A percentile compares a stretch with the other conserved stretches of the same genome.
These are phyloP conservation scores for Talinum fruticosum DNA, from an alignment of 148 eudicot genomes.

Conservation along the genomic window DNA sequence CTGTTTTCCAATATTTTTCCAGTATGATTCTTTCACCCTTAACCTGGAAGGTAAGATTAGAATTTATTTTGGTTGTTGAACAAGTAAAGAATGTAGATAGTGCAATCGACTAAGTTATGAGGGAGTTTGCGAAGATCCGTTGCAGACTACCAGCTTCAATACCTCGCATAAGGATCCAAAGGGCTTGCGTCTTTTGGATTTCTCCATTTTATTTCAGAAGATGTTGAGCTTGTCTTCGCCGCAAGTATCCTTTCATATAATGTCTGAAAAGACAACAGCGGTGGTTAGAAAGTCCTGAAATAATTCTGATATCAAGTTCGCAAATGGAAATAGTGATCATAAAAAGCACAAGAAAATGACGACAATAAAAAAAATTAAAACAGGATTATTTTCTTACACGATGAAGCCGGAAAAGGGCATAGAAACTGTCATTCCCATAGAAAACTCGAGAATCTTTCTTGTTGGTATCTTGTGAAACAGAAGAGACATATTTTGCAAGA, in stretches of 20 bases:
- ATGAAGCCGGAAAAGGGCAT: conserved; percentile 85
- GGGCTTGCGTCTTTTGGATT: conserved; percentile 50
- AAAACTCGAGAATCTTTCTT: conserved; percentile 55
- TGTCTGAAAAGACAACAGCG: conserved; percentile 39
- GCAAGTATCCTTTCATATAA: conserved; percentile 75
- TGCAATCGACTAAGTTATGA: not conserved
- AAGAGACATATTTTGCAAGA: conserved; percentile 59
- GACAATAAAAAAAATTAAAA: not conserved
- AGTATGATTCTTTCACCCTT: not conserved
- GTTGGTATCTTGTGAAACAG: conserved; percentile 35
- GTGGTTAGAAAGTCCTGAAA: conserved; percentile 2
- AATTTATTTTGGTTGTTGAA: not conserved
- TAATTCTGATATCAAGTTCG: not conserved
- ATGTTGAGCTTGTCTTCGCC: conserved; percentile 56
- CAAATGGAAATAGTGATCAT: not conserved
- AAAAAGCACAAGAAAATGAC: not conserved
- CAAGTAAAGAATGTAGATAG: not conserved
- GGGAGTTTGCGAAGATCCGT: not conserved
- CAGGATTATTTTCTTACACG: conserved; percentile 43
- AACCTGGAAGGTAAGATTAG: not conserved
- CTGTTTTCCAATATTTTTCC: not conserved
- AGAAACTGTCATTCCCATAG: conserved; percentile 81
- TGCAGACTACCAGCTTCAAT: conserved; percentile 8
- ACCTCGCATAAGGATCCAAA: conserved; percentile 77
- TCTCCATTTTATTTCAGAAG: conserved; percentile 60